Evolutionary conservation across 345 rosid species (phyloP).

Genomic region (Gossypium australe): DNA sequence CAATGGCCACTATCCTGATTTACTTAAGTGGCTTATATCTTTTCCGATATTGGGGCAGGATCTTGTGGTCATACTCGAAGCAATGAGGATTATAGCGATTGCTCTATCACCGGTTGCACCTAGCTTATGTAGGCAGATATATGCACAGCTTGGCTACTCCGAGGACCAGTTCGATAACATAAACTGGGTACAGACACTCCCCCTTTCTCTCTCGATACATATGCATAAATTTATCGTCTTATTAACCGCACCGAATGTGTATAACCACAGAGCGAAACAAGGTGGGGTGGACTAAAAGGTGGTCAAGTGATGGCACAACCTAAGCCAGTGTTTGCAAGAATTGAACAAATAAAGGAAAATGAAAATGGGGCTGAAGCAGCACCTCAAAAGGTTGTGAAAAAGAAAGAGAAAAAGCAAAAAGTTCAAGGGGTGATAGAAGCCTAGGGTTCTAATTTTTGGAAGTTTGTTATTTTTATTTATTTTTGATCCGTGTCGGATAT

Average conservation of each 20-base stretch:
- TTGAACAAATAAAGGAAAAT: conserved; percentile 40
- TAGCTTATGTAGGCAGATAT: conserved; percentile 59
- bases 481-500: not conserved
- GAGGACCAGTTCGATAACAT: conserved; percentile 41
- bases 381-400: conserved; percentile 34
- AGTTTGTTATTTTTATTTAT: not conserved
- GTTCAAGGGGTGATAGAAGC: conserved; percentile 23
- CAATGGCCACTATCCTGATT: not conserved
- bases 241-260: not conserved
- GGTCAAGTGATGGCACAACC: conserved; percentile 88
- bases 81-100: conserved; percentile 76
- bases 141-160: conserved; percentile 81
- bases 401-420: conserved; percentile 33
- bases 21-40: conserved; percentile 1
- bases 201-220: not conserved
- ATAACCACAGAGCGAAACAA: conserved; percentile 50
- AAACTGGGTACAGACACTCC: conserved; percentile 46
- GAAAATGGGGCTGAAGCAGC: conserved; percentile 28
- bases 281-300: conserved; percentile 85
- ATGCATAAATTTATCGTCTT: not conserved
- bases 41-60: conserved; percentile 41
- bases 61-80: conserved; percentile 78
- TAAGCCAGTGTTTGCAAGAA: conserved; percentile 72
- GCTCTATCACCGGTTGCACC: conserved; percentile 78
- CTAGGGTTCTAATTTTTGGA: conserved; percentile 4